Evolutionary conservation across 805 yeast species (phyloP).

Genomic region (Torulaspora delbrueckii): DNA sequence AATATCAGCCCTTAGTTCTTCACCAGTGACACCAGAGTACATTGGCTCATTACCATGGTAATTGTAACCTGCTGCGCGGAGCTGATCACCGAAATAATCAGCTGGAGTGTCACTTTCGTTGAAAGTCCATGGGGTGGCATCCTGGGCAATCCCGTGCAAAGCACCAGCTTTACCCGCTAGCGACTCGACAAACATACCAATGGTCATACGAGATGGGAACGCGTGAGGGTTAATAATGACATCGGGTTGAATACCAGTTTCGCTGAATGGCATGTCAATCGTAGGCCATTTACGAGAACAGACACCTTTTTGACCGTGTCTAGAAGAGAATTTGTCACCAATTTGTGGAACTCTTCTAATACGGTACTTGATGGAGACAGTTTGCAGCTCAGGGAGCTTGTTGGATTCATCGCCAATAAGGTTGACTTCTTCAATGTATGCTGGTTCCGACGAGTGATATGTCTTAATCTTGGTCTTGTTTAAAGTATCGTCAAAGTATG

Average conservation of each 20-base stretch:
- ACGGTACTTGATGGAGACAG: constrained; percentile 81
- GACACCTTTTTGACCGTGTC: constrained; percentile 98
- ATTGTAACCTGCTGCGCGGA: constrained; percentile 82
- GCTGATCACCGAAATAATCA: constrained; percentile 93
- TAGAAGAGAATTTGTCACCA: constrained; percentile 96
- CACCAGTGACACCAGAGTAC: constrained; percentile 98
- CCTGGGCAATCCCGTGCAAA: constrained; percentile 94
- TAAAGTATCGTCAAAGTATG: constrained; percentile 82
- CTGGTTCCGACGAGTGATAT: constrained; percentile 92
- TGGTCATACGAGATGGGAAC: constrained; percentile 99
- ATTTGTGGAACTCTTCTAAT: constrained; percentile 87
- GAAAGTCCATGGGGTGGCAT: constrained; percentile 94
- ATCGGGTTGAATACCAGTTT: constrained; percentile 95
- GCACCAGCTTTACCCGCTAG: constrained; percentile 99
- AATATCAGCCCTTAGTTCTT: constrained; percentile 91
- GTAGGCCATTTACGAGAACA: constrained; percentile 98
- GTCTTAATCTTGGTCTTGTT: constrained; percentile 90
- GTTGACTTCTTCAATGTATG: constrained; percentile 91
- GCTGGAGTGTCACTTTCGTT: constrained; percentile 93
- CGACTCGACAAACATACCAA: constrained; percentile 98
- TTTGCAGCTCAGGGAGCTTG: constrained; percentile 72
- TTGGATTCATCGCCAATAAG: constrained; percentile 73
- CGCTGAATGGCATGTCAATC: constrained; percentile 94
- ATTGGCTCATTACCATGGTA: constrained; percentile 98
- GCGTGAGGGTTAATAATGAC: constrained; percentile 98